These are phyloP conservation scores for Hypoxylon lenormandii DNA, from an alignment of 495 filamentous ascomycete genomes.

Conservation along the genomic window DNA sequence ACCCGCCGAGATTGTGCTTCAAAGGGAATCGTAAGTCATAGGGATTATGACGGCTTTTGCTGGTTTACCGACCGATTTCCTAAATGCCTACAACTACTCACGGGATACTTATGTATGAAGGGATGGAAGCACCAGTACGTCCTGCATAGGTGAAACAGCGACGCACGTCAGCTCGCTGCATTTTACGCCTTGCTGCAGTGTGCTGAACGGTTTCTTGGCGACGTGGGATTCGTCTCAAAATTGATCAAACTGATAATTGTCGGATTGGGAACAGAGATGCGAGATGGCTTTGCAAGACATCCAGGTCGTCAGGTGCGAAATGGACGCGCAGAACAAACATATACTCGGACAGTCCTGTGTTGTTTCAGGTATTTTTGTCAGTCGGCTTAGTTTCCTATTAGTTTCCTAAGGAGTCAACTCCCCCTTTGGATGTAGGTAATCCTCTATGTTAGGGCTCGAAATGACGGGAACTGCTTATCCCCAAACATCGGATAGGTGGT, in stretches of 20 bases:
- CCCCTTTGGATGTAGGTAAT: not conserved
- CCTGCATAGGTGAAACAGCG: constrained; percentile 8
- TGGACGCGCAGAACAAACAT: constrained; percentile 17
- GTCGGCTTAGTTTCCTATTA: constrained; percentile 1
- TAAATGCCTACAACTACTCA: too few relatives aligned
- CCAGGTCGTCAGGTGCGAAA: constrained; percentile 1
- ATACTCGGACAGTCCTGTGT: constrained; percentile 13
- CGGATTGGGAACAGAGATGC: constrained; percentile 8
- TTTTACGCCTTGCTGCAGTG: constrained; percentile 7
- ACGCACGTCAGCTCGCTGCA: constrained; percentile 16
- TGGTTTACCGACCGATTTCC: too few relatives aligned
- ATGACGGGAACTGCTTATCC: too few relatives aligned
- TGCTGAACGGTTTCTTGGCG: constrained; percentile 12
- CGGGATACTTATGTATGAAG: too few relatives aligned
- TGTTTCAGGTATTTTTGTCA: constrained; percentile 39
- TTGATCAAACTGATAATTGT: constrained; percentile 4
- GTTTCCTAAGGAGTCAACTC: constrained; percentile 37
- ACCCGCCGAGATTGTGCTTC: too few relatives aligned
- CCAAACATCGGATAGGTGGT: too few relatives aligned
- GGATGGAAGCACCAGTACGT: not conserved
- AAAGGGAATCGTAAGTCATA: too few relatives aligned
- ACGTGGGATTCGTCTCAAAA: constrained; percentile 34
- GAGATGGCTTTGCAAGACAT: constrained; percentile 10
- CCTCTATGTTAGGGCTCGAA: too few relatives aligned
- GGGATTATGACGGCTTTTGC: too few relatives aligned